Evolutionary conservation across 176 grass and related monocot genomes (phyloP).

Genomic region (Calamus simplicifolius): DNA sequence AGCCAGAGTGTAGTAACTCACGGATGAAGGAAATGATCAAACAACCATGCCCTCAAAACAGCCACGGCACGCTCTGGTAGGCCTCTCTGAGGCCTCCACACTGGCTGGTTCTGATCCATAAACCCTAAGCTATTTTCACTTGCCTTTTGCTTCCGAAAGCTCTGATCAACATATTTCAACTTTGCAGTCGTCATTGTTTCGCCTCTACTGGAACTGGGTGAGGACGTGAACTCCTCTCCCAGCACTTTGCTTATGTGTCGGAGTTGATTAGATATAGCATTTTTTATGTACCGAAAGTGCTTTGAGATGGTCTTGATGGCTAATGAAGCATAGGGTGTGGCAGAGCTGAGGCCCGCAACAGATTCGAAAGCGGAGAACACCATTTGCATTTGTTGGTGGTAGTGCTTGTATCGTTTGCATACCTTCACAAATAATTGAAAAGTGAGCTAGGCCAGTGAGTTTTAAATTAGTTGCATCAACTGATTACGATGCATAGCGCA

Average conservation of each 20-base stretch:
- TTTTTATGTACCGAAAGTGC: slow-evolving; percentile 33
- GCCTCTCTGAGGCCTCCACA: slow-evolving; percentile 45
- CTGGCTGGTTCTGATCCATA: slow-evolving; percentile 33
- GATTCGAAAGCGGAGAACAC: slow-evolving; percentile 46
- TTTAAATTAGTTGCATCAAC: too few species aligned
- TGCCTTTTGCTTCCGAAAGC: neutral
- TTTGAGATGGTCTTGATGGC: slow-evolving; percentile 40
- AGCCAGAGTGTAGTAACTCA: slow-evolving; percentile 10
- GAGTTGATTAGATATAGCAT: slow-evolving; percentile 31
- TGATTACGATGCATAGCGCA: too few species aligned
- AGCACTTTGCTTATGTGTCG: slow-evolving; percentile 29
- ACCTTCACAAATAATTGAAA: slow-evolving; percentile 15
- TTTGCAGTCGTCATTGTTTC: neutral
- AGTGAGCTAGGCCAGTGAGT: neutral
- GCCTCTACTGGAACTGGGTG: slow-evolving; percentile 25
- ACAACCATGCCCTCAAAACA: slow-evolving; percentile 45
- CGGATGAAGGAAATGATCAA: slow-evolving; percentile 61
- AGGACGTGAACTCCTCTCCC: slow-evolving; percentile 32
- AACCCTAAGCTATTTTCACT: slow-evolving; percentile 20
- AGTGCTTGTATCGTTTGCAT: slow-evolving; percentile 41
- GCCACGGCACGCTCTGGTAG: slow-evolving; percentile 41
- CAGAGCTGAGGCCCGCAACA: slow-evolving; percentile 33
- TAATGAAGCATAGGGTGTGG: slow-evolving; percentile 33
- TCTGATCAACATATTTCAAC: slow-evolving; percentile 5
- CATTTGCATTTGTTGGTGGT: slow-evolving; percentile 52